phyloP scores from a whole-genome alignment of 768 basidiomycete species.

The Suillus hirtellus region DNA sequence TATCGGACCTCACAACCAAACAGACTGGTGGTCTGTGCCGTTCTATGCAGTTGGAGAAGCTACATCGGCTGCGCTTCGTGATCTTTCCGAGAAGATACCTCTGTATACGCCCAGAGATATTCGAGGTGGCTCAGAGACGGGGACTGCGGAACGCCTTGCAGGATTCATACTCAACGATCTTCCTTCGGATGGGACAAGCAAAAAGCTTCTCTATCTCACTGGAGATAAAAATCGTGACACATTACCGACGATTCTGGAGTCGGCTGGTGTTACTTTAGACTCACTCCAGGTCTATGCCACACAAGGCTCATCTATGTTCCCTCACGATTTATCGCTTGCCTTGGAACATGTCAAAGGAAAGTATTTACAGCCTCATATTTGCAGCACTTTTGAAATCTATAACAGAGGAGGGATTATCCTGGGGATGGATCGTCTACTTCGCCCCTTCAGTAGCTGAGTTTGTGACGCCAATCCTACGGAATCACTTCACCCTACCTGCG shows the following conservation, averaged over 20 bases:
- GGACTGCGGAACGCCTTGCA: constrained; percentile 69
- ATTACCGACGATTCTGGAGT: constrained; percentile 49
- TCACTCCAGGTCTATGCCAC: constrained; percentile 73
- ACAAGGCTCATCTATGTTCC: constrained; percentile 52
- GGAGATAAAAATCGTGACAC: constrained; percentile 87
- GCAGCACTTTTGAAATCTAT: constrained; percentile 10
- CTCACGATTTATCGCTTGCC: constrained; percentile 39
- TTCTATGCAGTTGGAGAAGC: constrained; percentile 80
- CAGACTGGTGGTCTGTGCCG: constrained; percentile 55
- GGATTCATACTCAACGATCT: constrained; percentile 54
- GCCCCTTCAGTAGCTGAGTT: constrained; percentile 71
- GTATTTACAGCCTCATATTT: constrained; percentile 9
- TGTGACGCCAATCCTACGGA: constrained; percentile 49
- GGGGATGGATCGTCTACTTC: constrained; percentile 74
- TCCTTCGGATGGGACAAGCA: constrained; percentile 11
- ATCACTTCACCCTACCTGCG: constrained; percentile 43
- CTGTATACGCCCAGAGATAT: constrained; percentile 41
- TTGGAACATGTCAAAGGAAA: constrained; percentile 30
- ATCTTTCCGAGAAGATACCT: constrained; percentile 35
- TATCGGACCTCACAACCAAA: constrained; percentile 24
- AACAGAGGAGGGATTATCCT: constrained; percentile 20
- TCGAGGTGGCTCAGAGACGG: constrained; percentile 51
- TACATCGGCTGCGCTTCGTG: constrained; percentile 51
- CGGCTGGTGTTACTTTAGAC: constrained; percentile 45
- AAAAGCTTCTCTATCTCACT: constrained; percentile 66